A percentile compares a stretch with the other conserved stretches of the same genome.
Conservation (phyloP, 495 filamentous ascomycete genomes). For the Astrothelium macrocarpum region DNA sequence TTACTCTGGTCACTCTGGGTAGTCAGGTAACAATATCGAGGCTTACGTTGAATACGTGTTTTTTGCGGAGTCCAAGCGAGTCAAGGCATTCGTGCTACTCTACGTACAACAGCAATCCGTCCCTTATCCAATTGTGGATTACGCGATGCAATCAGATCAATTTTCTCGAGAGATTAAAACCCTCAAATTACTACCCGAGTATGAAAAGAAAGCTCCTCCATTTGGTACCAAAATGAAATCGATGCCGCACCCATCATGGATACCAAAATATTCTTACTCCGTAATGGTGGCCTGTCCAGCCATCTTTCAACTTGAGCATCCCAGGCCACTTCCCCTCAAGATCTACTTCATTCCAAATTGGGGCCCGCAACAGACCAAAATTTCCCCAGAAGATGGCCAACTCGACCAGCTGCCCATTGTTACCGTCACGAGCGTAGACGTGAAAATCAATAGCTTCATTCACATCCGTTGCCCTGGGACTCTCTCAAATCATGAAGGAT, state of each 20-base stretch:
- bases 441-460: not conserved
- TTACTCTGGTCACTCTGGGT: not conserved
- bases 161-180: not conserved
- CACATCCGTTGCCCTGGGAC: conserved; percentile 1
- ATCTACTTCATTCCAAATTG: not conserved
- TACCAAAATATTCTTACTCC: not conserved
- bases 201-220: not conserved
- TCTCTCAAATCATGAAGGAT: not conserved
- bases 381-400: not conserved
- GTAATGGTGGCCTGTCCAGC: not conserved
- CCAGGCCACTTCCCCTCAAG: not conserved
- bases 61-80: not conserved
- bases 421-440: not conserved
- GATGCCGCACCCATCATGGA: not conserved
- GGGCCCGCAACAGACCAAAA: not conserved
- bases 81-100: not conserved
- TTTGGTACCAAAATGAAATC: not conserved
- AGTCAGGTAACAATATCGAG: not conserved
- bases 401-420: not conserved
- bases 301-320: not conserved
- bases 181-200: not conserved
- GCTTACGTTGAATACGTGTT: not conserved
- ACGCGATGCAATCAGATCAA: not conserved
- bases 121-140: not conserved
- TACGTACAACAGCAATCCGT: not conserved